Evolutionary conservation across 2,329 filamentous ascomycete genomes (phyloP), one percentile per base, ranked within the genome.

Genomic region (Alternaria consortialis): DNA sequence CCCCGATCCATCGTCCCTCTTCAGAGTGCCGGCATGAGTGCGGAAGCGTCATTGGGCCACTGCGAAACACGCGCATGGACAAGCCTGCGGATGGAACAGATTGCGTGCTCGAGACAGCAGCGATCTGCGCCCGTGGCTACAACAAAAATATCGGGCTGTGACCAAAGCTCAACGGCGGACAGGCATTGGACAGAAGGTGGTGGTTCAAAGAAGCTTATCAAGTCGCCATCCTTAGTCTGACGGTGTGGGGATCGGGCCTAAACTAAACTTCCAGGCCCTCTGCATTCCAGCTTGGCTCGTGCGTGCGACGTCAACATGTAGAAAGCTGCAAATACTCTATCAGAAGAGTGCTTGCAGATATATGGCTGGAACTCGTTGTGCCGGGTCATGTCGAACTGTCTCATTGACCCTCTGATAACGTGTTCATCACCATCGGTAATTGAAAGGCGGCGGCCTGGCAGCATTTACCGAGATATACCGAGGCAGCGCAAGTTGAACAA

Each of bases 141-240:
- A 54, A 52, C 43, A 37, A 60, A 62, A 43, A 53, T 36, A 47
- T 59, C 34, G 39, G 44, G 42, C 57, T 32, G 48, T 46, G 43
- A 36, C 39, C 39, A 58, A 58, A 31, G 37, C 32, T 39, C 39
- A 57, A 63, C 32, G 52, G 39, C 53, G 63, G 31, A 9, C 63
- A 40, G 56, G 67, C 58, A 68, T 67, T 71, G 65, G 64, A 60
- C 57, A 50, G 59, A 40, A 15, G 43, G 52, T 50, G 42, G 64
- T 62, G 63, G 68, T 71, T 66, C 58, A 68, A 60, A 69, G 70
- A 73, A 70, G 72, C 72, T 73, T 74, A 73, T 73, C 71, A 69
- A 56, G 58, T 61, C 58, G 66, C 66, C 67, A 68, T 71, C 62
- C 57, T 61, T 60, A 57, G 58, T 61, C 53, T 53, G 57, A 57